Percentiles rank a stretch among this genome's conserved stretches.
These are phyloP conservation scores for Hypoxylon sp. DNA, from an alignment of 2,329 filamentous ascomycete genomes.

Conservation along the genomic window DNA sequence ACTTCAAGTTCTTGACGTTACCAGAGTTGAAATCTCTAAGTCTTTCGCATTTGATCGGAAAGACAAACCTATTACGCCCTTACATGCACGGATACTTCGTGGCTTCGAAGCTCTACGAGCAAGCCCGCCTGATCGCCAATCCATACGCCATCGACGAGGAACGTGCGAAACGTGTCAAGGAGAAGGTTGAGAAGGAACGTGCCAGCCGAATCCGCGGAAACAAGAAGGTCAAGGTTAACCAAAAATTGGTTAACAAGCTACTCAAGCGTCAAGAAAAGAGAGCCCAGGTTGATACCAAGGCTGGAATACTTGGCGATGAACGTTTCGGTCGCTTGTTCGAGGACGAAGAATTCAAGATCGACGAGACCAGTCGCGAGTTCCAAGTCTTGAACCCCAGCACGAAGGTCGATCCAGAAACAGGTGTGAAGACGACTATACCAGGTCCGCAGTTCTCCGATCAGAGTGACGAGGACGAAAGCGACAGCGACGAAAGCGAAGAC, in stretches of 20 bases:
- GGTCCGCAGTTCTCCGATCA: constrained; percentile 57
- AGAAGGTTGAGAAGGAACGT: constrained; percentile 97
- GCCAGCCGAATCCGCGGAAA: constrained; percentile 91
- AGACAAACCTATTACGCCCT: constrained; percentile 86
- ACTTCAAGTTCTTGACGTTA: constrained; percentile 96
- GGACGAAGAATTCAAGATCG: constrained; percentile 90
- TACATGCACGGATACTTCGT: constrained; percentile 99
- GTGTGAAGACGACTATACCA: constrained; percentile 44
- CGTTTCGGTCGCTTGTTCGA: constrained; percentile 92
- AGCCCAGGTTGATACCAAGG: constrained; percentile 64
- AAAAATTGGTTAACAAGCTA: constrained; percentile 78
- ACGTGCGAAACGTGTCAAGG: constrained; percentile 86
- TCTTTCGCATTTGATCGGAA: constrained; percentile 87
- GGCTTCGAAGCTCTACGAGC: constrained; percentile 92
- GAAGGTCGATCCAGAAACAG: constrained; percentile 51
- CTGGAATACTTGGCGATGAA: constrained; percentile 78
- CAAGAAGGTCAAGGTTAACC: constrained; percentile 98
- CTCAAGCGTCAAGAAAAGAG: constrained; percentile 71
- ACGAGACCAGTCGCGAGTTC: constrained; percentile 90
- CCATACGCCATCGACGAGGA: constrained; percentile 95
- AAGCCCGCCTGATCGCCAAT: constrained; percentile 90
- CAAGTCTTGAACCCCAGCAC: constrained; percentile 89
- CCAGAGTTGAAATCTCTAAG: constrained; percentile 87
- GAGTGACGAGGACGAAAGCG: constrained; percentile 52
- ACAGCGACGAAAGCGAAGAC: constrained; percentile 49